Percentiles rank a stretch among this genome's conserved stretches.
Evolutionary conservation across 208 protist species (phyloP).

Genomic region (Novymonas esmeraldas): DNA sequence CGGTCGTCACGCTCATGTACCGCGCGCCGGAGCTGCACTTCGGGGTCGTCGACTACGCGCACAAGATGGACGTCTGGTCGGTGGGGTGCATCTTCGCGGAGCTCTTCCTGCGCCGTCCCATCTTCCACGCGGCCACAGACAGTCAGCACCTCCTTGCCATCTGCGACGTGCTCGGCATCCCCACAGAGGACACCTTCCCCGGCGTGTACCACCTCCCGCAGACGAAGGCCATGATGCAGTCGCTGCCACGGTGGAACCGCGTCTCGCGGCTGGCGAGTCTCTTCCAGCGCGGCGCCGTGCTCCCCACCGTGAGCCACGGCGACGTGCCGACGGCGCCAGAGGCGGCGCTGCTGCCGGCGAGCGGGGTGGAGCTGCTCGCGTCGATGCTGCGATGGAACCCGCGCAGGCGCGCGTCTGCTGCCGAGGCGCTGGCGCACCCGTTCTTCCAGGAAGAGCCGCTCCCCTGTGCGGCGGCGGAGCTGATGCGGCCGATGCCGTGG

Average conservation of each 20-base stretch:
- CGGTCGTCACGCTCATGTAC: slow-evolving; percentile 96
- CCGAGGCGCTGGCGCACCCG: slow-evolving; percentile 70
- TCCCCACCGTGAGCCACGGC: slow-evolving; percentile 21
- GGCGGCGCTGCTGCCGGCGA: slow-evolving; percentile 31
- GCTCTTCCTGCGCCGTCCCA: slow-evolving; percentile 96
- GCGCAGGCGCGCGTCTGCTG: slow-evolving; percentile 62
- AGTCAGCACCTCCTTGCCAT: slow-evolving; percentile 86
- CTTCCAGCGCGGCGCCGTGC: slow-evolving; percentile 34
- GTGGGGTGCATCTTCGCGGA: slow-evolving; percentile 98
- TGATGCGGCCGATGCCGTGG: slow-evolving; percentile 70
- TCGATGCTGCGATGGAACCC: slow-evolving; percentile 85
- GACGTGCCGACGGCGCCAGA: slow-evolving; percentile 20
- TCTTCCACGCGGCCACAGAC: slow-evolving; percentile 94
- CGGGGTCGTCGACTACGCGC: slow-evolving; percentile 82
- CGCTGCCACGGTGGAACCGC: slow-evolving; percentile 61
- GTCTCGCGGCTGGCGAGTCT: slow-evolving; percentile 46
- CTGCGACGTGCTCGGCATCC: slow-evolving; percentile 94
- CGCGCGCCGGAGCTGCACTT: slow-evolving; percentile 95
- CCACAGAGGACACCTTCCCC: slow-evolving; percentile 85
- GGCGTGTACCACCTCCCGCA: slow-evolving; percentile 73
- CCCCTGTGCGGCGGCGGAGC: slow-evolving; percentile 63
- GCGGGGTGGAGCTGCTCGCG: slow-evolving; percentile 73
- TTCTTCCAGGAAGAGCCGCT: slow-evolving; percentile 83
- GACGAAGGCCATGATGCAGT: slow-evolving; percentile 54
- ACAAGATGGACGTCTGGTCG: slow-evolving; percentile 96